Percentiles rank a stretch among this genome's conserved stretches.
phyloP scores from a whole-genome alignment of 1,284 basidiomycete genomes.

The Ceratobasidium sp. region DNA sequence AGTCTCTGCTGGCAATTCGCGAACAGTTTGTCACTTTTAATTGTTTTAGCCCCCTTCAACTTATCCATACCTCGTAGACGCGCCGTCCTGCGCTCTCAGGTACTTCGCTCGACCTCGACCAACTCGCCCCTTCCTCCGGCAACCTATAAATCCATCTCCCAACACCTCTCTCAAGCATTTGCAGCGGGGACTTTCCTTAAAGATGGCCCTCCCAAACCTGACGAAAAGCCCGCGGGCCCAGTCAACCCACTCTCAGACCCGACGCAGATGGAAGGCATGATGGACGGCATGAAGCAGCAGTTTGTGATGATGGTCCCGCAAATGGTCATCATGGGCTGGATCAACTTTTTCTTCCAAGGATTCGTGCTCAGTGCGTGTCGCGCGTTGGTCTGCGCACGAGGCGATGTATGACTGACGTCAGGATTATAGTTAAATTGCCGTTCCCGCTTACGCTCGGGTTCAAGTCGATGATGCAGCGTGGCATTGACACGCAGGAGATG shows the following conservation, averaged over 20 bases:
- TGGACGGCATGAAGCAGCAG: slow-evolving; percentile 99
- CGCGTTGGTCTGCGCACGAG: background rate
- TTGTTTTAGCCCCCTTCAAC: slow-evolving; percentile 16
- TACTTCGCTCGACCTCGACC: slow-evolving; percentile 80
- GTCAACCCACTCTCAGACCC: slow-evolving; percentile 80
- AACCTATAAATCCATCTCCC: slow-evolving; percentile 78
- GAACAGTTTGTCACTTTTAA: slow-evolving; percentile 81
- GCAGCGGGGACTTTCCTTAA: slow-evolving; percentile 83
- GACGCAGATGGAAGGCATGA: slow-evolving; percentile 95
- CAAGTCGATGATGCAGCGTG: slow-evolving; percentile 98
- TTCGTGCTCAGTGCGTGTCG: slow-evolving; percentile 91
- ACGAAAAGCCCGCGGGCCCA: slow-evolving; percentile 61
- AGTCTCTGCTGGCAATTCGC: slow-evolving; percentile 77
- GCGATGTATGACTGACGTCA: slow-evolving; percentile 14
- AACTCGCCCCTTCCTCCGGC: slow-evolving; percentile 80
- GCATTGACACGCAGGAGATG: slow-evolving; percentile 95
- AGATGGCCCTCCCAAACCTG: slow-evolving; percentile 69
- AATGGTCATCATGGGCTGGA: slow-evolving; percentile 99
- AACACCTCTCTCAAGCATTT: slow-evolving; percentile 73
- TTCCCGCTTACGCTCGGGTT: slow-evolving; percentile 97
- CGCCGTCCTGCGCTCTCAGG: slow-evolving; percentile 80
- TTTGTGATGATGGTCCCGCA: slow-evolving; percentile 98
- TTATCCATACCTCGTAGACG: slow-evolving; percentile 61
- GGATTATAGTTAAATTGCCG: slow-evolving; percentile 84
- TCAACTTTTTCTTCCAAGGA: slow-evolving; percentile 99